A percentile compares a stretch with the other conserved stretches of the same genome.
These are phyloP conservation scores for Malus fusca DNA, from an alignment of 306 rosid species.

Conservation along the genomic window DNA sequence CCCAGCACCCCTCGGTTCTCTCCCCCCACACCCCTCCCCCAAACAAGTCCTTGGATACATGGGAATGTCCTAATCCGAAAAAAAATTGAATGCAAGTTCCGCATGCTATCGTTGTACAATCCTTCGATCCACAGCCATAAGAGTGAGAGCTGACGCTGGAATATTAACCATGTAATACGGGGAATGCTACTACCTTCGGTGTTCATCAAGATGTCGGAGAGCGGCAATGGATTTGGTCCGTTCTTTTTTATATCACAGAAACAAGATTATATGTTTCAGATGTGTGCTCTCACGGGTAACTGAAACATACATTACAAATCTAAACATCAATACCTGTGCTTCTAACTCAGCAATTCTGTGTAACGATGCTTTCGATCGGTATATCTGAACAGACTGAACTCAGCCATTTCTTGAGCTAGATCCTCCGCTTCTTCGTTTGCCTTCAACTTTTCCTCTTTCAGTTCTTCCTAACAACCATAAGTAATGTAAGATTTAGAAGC, in stretches of 20 bases:
- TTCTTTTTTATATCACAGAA: constrained; percentile 27
- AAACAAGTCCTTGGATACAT: not conserved
- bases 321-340: constrained; percentile 55
- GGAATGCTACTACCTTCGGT: constrained; percentile 57
- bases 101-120: constrained; percentile 9
- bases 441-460: constrained; percentile 69
- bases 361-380: constrained; percentile 61
- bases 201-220: constrained; percentile 25
- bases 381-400: constrained; percentile 38
- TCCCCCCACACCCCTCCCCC: no score
- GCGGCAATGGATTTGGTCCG: constrained; percentile 24
- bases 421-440: constrained; percentile 95
- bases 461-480: constrained; percentile 48
- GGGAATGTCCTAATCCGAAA: not conserved
- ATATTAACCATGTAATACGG: constrained; percentile 69
- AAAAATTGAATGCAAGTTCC: not conserved
- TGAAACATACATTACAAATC: constrained; percentile 1
- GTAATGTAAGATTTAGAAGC: constrained; percentile 4
- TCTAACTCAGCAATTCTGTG: constrained; percentile 84
- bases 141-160: constrained; percentile 83
- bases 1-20: no score
- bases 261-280: not conserved
- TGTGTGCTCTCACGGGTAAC: not conserved
- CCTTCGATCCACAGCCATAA: constrained; percentile 67
- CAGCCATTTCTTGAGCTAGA: constrained; percentile 96